phyloP scores from a whole-genome alignment of 257 asterid genomes.

The Solanum rostratum region DNA sequence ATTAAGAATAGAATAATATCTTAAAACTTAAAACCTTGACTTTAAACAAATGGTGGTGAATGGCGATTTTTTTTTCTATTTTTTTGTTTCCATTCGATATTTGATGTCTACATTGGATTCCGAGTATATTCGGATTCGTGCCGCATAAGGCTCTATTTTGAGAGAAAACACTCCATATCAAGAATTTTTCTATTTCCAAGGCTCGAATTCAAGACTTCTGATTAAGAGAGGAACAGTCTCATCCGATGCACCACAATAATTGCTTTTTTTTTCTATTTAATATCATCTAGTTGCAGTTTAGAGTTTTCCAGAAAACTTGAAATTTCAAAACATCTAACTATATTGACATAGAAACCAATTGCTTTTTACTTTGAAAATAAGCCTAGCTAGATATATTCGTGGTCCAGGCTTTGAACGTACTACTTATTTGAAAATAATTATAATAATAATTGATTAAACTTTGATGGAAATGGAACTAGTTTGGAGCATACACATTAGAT shows the following conservation, averaged over 20 bases:
- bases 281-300: neutral
- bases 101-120: rapidly evolving
- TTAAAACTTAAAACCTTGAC: neutral
- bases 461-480: neutral
- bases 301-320: neutral
- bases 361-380: neutral
- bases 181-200: too few species aligned
- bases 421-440: too few species aligned
- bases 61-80: neutral
- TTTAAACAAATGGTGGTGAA: neutral
- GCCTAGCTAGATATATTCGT: neutral
- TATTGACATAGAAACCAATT: neutral
- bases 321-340: neutral
- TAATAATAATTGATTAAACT: too few species aligned
- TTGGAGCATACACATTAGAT: neutral
- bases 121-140: too few species aligned
- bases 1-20: neutral
- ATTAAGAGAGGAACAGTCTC: rapidly evolving
- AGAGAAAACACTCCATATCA: too few species aligned
- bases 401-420: neutral
- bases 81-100: too few species aligned
- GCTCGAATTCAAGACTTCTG: too few species aligned
- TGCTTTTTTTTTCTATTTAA: neutral
- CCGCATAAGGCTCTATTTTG: too few species aligned
- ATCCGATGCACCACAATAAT: rapidly evolving